Base-by-base conservation (phyloP, 768 basidiomycete genomes). In the Lepiota subincarnata region DNA sequence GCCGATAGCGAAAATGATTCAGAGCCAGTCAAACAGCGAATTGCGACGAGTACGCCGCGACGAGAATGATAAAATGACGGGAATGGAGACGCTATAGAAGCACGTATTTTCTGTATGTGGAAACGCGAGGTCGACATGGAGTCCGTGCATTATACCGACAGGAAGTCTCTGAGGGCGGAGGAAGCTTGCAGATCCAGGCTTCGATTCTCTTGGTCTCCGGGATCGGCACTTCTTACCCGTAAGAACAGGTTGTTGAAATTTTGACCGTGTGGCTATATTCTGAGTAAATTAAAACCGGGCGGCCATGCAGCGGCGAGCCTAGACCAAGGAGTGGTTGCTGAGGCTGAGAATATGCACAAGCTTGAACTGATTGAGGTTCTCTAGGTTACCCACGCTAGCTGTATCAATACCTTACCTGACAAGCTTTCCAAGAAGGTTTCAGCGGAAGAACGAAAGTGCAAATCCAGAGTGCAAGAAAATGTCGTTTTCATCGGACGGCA, bases 391-490 rank as follows among this genome's bases (percentile, higher is more conserved):
- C 50, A 52, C 50, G 50, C 31, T 43, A 44, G 35, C 50, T 43
- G 44, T 47, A 53, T 47, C 52, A 53, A 46, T 35, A 54, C 45
- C 39, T 39, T 35, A 48, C 28, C 39, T 54, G 53, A 54, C 53
- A 54, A 34, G 38, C 53, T 54, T 54, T 54, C 53, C 44, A 39
- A 54, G 53, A 54, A 41, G 31, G 18, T 48, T 48, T 54, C 38
- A 54, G 45, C 53, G 53, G 53, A 39, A 41, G 45, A 54, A 48
- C 11, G 45, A 19, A 39, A 18, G 16, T 47, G 53, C 53, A 54
- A 54, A 54, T 48, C 53, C 37, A 41, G 28, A 34, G 24, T 11
- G 52, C 16, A 24, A 52, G 38, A 16, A 20, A 54, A 54, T 48
- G 45, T 54, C 53, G 53, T 41, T 47, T 52, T 47, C 53, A 35